Percentiles rank a stretch among this genome's conserved stretches.
Conservation (phyloP, 495 filamentous ascomycete genomes). For the Tetracladium setigerum region DNA sequence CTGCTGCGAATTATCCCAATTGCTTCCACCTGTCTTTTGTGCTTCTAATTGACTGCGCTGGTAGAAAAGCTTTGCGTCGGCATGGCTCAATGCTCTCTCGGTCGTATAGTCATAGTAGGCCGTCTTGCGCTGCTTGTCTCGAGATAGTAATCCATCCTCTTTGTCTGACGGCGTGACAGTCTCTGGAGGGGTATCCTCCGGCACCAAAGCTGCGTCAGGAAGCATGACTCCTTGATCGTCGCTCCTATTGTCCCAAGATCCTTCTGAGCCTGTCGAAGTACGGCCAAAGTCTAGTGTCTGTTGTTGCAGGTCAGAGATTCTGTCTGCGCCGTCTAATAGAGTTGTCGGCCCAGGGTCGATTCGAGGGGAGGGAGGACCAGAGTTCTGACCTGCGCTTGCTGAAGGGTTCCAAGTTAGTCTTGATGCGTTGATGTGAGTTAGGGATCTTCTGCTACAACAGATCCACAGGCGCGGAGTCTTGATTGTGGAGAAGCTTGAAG, state of each 20-base stretch:
- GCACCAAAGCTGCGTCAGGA: constrained; percentile 14
- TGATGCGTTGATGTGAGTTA: too few relatives aligned
- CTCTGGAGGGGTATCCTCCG: constrained; percentile 11
- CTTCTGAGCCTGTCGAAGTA: constrained; percentile 7
- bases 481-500: too few relatives aligned
- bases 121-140: constrained; percentile 72
- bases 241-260: constrained; percentile 5
- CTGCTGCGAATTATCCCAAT: constrained; percentile 37
- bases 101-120: constrained; percentile 80
- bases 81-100: constrained; percentile 84
- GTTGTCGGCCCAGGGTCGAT: too few relatives aligned
- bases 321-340: too few relatives aligned
- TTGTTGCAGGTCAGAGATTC: too few relatives aligned
- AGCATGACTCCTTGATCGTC: constrained; percentile 20
- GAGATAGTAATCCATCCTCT: constrained; percentile 54
- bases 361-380: too few relatives aligned
- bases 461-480: too few relatives aligned
- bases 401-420: too few relatives aligned
- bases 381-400: too few relatives aligned
- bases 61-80: constrained; percentile 91
- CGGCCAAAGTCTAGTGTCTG: too few relatives aligned
- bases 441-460: too few relatives aligned
- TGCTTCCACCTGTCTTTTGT: constrained; percentile 35
- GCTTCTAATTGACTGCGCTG: constrained; percentile 71
- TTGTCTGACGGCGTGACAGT: constrained; percentile 7